phyloP scores from a whole-genome alignment of 768 basidiomycete genomes.

The Tricholoma matsutake region DNA sequence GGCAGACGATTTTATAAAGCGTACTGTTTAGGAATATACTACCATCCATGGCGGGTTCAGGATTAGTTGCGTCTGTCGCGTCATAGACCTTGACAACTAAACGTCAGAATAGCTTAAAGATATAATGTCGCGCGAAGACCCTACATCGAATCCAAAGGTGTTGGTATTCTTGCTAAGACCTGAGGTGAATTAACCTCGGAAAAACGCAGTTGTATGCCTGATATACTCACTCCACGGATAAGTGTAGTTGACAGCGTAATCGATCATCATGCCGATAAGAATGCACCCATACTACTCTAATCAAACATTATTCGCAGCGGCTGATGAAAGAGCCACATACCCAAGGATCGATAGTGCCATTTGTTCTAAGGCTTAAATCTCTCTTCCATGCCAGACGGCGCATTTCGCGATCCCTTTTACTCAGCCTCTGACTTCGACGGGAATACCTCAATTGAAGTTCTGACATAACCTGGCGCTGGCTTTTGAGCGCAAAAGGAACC shows the following conservation, averaged over 20 bases:
- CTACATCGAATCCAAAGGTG: conserved; percentile 38
- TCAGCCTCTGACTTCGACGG: conserved; percentile 16
- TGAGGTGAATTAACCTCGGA: conserved; percentile 5
- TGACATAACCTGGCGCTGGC: conserved; percentile 15
- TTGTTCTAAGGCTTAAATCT: conserved; percentile 43
- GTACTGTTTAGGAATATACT: conserved; percentile 62
- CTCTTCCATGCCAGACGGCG: conserved; percentile 41
- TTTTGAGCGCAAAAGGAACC: conserved; percentile 28
- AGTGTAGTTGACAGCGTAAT: conserved; percentile 72
- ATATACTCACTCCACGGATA: conserved; percentile 48
- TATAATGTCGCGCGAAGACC: background rate
- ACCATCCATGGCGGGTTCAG: conserved; percentile 47
- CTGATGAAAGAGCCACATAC: conserved; percentile 24
- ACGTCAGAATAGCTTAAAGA: background rate
- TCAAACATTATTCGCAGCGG: background rate
- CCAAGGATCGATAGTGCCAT: conserved; percentile 57
- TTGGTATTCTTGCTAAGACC: conserved; percentile 26
- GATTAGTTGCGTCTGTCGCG: conserved; percentile 53
- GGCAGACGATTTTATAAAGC: conserved; percentile 7
- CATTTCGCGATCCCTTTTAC: conserved; percentile 22
- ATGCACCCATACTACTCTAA: conserved; percentile 56
- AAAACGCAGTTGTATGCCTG: background rate
- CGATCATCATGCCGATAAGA: conserved; percentile 60
- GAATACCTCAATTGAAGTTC: conserved; percentile 22
- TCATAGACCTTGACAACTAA: conserved; percentile 41